Percentiles rank a stretch among this genome's conserved stretches.
These are phyloP conservation scores for Chlorella sorokiniana DNA, from an alignment of 139 green algal species.

Conservation along the genomic window DNA sequence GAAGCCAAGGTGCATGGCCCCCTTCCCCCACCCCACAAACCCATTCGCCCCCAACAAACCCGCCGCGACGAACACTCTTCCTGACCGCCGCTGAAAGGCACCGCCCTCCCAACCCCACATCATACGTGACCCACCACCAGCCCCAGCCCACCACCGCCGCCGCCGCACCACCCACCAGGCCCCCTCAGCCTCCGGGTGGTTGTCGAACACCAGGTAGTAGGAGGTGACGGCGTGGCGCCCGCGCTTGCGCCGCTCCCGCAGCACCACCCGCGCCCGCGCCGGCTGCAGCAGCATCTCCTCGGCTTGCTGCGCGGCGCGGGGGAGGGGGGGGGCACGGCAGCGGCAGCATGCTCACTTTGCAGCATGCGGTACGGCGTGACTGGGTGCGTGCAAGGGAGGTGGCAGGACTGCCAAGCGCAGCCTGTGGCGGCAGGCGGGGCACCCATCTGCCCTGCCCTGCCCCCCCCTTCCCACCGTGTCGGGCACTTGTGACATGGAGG, in stretches of 20 bases:
- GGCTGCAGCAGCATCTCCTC: constrained; percentile 12
- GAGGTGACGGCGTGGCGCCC: background rate
- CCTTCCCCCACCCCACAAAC: too few relatives aligned
- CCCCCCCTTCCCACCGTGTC: constrained; percentile 11
- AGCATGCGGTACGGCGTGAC: too few relatives aligned
- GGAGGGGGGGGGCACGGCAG: background rate
- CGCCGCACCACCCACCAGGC: background rate
- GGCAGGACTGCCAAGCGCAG: too few relatives aligned
- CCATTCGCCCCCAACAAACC: too few relatives aligned
- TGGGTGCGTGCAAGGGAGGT: too few relatives aligned
- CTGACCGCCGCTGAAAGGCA: too few relatives aligned
- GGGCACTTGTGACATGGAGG: constrained; percentile 14
- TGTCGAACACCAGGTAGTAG: background rate
- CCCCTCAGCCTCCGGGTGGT: background rate
- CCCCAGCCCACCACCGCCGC: background rate
- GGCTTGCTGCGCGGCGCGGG: constrained; percentile 7
- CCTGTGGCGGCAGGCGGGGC: too few relatives aligned
- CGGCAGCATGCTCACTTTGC: too few relatives aligned
- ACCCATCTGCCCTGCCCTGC: background rate
- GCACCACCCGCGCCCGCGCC: background rate
- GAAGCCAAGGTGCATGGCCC: too few relatives aligned
- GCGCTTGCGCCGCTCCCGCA: background rate
- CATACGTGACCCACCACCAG: background rate
- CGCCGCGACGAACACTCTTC: too few relatives aligned
- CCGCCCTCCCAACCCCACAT: background rate